A percentile compares a stretch with the other conserved stretches of the same genome.
Conservation (phyloP, 257 asterid genomes). For the Linaria vulgaris region DNA sequence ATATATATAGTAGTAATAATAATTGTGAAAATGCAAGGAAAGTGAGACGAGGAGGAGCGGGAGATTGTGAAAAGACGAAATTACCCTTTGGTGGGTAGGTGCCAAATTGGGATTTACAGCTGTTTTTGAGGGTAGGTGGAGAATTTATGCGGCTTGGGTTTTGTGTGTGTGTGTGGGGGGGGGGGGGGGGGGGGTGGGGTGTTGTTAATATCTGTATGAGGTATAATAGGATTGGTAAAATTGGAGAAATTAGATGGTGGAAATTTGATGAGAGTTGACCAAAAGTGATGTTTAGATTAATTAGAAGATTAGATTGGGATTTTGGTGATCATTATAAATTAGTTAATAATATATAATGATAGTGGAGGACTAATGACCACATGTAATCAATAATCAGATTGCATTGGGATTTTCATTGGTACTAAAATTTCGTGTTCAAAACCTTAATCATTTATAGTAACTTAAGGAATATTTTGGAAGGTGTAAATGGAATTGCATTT, state of each 20-base stretch:
- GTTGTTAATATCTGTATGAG: too few species aligned
- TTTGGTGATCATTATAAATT: background rate
- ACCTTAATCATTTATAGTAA: too few species aligned
- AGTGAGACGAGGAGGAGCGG: slow-evolving; percentile 9
- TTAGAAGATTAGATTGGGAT: too few species aligned
- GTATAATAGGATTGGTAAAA: too few species aligned
- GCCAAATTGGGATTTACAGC: background rate
- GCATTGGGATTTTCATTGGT: too few species aligned
- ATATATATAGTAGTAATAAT: background rate
- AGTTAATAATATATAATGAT: background rate
- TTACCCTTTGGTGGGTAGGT: slow-evolving; percentile 31
- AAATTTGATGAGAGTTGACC: too few species aligned
- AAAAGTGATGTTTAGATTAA: too few species aligned
- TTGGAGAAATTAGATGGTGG: background rate
- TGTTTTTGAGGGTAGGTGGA: slow-evolving; percentile 14
- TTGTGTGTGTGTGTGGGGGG: too few species aligned
- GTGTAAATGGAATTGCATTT: too few species aligned
- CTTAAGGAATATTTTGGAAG: too few species aligned
- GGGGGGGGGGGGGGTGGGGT: too few species aligned
- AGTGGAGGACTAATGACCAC: background rate
- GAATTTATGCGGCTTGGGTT: background rate
- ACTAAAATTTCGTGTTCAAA: too few species aligned
- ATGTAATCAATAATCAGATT: background rate
- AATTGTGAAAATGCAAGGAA: slow-evolving; percentile 1
- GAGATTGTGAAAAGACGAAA: background rate